phyloP scores from a whole-genome alignment of 1,284 basidiomycete species.

The Trichosporon coremiiforme region DNA sequence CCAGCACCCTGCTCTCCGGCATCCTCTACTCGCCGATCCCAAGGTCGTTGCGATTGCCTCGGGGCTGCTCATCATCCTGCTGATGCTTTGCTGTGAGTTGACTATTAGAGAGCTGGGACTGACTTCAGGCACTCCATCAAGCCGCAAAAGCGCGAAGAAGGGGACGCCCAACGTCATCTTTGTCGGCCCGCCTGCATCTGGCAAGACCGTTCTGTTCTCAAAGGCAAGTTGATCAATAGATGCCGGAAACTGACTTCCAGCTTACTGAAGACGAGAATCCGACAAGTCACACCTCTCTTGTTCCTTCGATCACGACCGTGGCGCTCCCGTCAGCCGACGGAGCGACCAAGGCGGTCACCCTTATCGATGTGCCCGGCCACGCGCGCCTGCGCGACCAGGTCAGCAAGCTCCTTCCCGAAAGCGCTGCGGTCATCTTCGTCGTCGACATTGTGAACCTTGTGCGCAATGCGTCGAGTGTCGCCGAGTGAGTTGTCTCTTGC shows the following conservation, averaged over 20 bases:
- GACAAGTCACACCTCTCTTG: slow-evolving; percentile 51
- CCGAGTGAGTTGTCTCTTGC: slow-evolving; percentile 48
- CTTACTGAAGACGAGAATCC: slow-evolving; percentile 44
- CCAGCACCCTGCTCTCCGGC: slow-evolving; percentile 22
- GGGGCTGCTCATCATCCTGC: slow-evolving; percentile 38
- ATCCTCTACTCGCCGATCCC: slow-evolving; percentile 41
- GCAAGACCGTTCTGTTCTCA: slow-evolving; percentile 53
- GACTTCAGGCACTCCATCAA: slow-evolving; percentile 20
- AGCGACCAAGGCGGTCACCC: slow-evolving; percentile 35
- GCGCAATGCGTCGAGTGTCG: slow-evolving; percentile 45
- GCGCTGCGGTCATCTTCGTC: slow-evolving; percentile 51
- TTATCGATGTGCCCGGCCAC: slow-evolving; percentile 56
- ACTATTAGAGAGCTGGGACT: slow-evolving; percentile 2
- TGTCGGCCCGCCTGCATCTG: slow-evolving; percentile 48
- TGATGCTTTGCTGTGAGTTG: slow-evolving; percentile 38
- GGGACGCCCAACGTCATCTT: slow-evolving; percentile 46
- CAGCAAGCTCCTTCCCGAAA: slow-evolving; percentile 38
- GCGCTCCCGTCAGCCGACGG: slow-evolving; percentile 33
- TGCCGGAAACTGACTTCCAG: slow-evolving; percentile 29
- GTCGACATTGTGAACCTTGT: slow-evolving; percentile 49
- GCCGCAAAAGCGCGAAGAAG: slow-evolving; percentile 28
- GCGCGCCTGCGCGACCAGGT: slow-evolving; percentile 51
- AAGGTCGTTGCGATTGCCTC: slow-evolving; percentile 42
- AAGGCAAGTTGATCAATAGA: slow-evolving; percentile 37
- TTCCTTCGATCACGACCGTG: slow-evolving; percentile 41